phyloP scores from a whole-genome alignment of 2,329 filamentous ascomycete species.

The Anthostomella pinea region DNA sequence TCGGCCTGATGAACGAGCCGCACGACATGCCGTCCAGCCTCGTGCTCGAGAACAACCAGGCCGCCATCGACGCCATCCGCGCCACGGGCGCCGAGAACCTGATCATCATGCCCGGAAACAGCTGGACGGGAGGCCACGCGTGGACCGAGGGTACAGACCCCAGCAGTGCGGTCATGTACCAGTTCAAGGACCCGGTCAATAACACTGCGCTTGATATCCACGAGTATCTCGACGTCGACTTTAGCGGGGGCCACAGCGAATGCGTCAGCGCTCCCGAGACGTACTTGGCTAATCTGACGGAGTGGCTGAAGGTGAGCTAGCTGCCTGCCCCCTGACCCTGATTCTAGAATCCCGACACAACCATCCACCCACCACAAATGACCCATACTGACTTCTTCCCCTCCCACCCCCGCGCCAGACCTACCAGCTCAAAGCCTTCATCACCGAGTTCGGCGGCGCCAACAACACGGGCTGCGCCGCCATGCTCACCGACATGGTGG shows the following conservation, averaged over 20 bases:
- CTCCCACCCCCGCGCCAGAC: too few relatives aligned
- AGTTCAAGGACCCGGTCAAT: slow-evolving; percentile 43
- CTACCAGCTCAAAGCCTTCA: slow-evolving; percentile 41
- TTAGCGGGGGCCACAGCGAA: slow-evolving; percentile 41
- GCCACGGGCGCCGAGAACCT: slow-evolving; percentile 42
- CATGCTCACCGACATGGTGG: slow-evolving; percentile 41
- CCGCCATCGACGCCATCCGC: slow-evolving; percentile 44
- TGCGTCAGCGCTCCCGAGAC: slow-evolving; percentile 38
- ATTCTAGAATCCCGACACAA: not conserved
- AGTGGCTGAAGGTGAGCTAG: slow-evolving; percentile 39
- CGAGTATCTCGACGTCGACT: slow-evolving; percentile 50
- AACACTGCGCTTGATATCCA: slow-evolving; percentile 52
- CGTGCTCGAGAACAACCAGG: slow-evolving; percentile 46
- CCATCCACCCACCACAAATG: slow-evolving; percentile 8
- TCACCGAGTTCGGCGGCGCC: slow-evolving; percentile 48
- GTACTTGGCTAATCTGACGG: slow-evolving; percentile 40
- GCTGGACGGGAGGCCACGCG: slow-evolving; percentile 46
- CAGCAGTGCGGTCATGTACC: slow-evolving; percentile 37
- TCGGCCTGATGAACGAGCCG: slow-evolving; percentile 50
- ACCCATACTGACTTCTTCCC: too few relatives aligned
- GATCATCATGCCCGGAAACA: slow-evolving; percentile 47
- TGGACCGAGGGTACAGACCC: slow-evolving; percentile 42
- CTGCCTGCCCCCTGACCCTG: too few relatives aligned
- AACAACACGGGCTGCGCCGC: slow-evolving; percentile 41
- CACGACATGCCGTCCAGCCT: slow-evolving; percentile 48